Evolutionary conservation across 768 basidiomycete species (phyloP), one percentile per base, ranked within the genome.

Genomic region (Lactarius akahatsu): DNA sequence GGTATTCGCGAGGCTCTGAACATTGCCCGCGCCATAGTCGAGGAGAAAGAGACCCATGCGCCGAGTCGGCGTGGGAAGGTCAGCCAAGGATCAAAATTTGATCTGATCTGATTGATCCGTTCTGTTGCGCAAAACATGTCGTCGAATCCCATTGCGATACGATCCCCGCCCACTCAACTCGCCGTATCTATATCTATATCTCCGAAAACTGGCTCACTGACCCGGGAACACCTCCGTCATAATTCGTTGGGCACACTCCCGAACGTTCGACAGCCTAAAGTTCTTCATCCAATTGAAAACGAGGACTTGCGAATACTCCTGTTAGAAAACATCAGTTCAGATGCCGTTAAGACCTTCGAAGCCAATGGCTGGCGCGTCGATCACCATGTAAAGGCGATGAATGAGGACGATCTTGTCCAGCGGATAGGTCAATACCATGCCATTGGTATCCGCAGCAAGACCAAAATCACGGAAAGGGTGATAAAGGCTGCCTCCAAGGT

Each of bases 371-470:
- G 90, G 81, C 85, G 88, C 77, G 95, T 99, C 61, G 96, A 98
- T 76, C 94, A 96, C 78, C 82, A 83, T 72, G 81, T 87, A 69
- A 90, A 89, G 73, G 89, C 96, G 64, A 85, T 94, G 81, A 85
- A 85, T n/a, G 97, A 98, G 80, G 90, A 92, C 60, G 96, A 98
- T 80, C 91, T 99, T 65, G 78, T 98, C 20, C 81, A 88, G 59
- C 89, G 87, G 73, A 90, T 94, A 54, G 85, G 87, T 66, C 78
- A 82, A 3, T 98, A 97, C 78, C 93, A 98, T 73, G 96, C 91
- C 65, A 86, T 99, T 70, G 97, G 97, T 62, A 99, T 99, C 76
- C 88, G 97, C 59, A 93, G 91, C 80, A 99, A 99, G 78, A 99
- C 97, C 61, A 97, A 92, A 79, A 92, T 99, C 72, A 98, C 97